A percentile compares a stretch with the other conserved stretches of the same genome.
Conservation (phyloP, 441 rosid genomes). For the Populus hybrid region DNA sequence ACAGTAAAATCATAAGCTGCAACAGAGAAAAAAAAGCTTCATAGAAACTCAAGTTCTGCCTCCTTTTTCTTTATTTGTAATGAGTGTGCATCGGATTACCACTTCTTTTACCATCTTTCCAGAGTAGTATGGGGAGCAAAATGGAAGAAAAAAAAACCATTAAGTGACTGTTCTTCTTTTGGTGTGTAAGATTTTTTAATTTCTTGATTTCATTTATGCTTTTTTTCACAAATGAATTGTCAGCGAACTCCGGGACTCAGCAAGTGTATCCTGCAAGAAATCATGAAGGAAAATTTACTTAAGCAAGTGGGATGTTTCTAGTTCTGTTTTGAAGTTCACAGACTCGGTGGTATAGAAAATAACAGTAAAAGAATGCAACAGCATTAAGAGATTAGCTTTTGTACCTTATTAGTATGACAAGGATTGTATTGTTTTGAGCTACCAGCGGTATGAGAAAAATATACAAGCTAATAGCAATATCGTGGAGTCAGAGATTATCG, state of each 20-base stretch:
- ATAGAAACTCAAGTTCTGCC: conserved; percentile 20
- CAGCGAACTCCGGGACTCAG: background rate
- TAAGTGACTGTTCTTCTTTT: background rate
- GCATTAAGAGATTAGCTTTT: background rate
- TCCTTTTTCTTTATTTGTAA: conserved; percentile 6
- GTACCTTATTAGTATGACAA: conserved; percentile 16
- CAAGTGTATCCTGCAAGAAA: conserved; percentile 16
- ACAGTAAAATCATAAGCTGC: conserved; percentile 31
- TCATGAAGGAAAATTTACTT: background rate
- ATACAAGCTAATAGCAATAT: background rate
- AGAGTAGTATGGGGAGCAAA: background rate
- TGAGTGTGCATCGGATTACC: conserved; percentile 24
- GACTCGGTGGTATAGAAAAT: background rate
- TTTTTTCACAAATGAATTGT: too few relatives aligned
- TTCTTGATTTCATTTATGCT: background rate
- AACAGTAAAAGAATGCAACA: background rate
- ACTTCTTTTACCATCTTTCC: conserved; percentile 6
- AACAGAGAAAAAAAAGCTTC: conserved; percentile 22
- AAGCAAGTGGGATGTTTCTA: background rate
- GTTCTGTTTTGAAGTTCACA: background rate
- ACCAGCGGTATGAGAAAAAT: background rate
- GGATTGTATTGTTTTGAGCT: background rate
- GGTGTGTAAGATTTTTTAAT: background rate
- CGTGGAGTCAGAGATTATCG: background rate
- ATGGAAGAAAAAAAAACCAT: background rate